Evolutionary conservation across 2,329 filamentous ascomycete genomes (phyloP).

Genomic region (Gremmenia infestans): DNA sequence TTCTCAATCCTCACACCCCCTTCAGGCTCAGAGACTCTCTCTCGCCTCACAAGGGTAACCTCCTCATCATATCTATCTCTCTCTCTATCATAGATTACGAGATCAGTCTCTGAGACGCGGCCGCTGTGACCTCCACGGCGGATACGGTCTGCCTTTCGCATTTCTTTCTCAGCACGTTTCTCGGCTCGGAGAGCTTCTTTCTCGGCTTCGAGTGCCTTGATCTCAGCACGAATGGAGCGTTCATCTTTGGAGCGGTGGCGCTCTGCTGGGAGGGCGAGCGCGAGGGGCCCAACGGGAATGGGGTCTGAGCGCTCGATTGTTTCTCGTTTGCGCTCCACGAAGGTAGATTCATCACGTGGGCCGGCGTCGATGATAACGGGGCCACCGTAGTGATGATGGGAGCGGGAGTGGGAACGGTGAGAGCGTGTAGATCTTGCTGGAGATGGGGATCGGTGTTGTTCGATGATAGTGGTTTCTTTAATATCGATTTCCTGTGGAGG

Average conservation of each 20-base stretch:
- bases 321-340: slow-evolving; percentile 20
- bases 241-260: slow-evolving; percentile 30
- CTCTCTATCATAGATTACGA: slow-evolving; percentile 58
- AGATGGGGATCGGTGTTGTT: slow-evolving; percentile 17
- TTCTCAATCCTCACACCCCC: slow-evolving; percentile 68
- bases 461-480: slow-evolving; percentile 42
- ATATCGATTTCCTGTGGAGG: slow-evolving; percentile 34
- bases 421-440: slow-evolving; percentile 13
- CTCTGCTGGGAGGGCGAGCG: slow-evolving; percentile 36
- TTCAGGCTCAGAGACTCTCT: slow-evolving; percentile 52
- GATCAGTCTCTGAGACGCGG: slow-evolving; percentile 52
- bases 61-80: slow-evolving; percentile 41
- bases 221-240: slow-evolving; percentile 67
- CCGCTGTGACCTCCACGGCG: slow-evolving; percentile 43
- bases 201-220: slow-evolving; percentile 65
- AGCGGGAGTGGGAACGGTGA: slow-evolving; percentile 1
- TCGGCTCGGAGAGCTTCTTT: slow-evolving; percentile 53
- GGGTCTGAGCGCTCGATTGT: slow-evolving; percentile 26
- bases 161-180: slow-evolving; percentile 41
- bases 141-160: slow-evolving; percentile 45
- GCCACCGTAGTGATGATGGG: slow-evolving; percentile 30
- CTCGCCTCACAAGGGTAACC: slow-evolving; percentile 46
- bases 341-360: slow-evolving; percentile 24
- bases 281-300: slow-evolving; percentile 37
- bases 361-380: slow-evolving; percentile 39